These are phyloP conservation scores for Claviceps citrina DNA, from an alignment of 2,329 filamentous ascomycete species.

Conservation along the genomic window DNA sequence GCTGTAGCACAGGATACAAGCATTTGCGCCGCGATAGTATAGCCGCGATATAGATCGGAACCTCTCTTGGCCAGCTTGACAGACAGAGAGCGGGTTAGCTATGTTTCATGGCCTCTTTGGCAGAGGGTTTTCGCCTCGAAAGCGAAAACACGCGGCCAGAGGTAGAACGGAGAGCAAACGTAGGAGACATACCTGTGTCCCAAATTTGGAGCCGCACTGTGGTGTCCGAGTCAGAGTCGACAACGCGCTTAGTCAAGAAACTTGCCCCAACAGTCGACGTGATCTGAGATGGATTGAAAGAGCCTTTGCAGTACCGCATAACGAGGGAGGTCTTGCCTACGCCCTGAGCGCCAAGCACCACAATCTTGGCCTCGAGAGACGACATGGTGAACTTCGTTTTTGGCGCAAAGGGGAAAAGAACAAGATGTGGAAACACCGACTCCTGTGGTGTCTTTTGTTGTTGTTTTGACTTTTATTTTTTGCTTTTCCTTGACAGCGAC, in stretches of 20 bases:
- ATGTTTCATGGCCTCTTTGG: too few relatives aligned
- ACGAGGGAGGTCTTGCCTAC: conserved; percentile 69
- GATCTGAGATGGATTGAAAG: conserved; percentile 48
- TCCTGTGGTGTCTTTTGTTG: too few relatives aligned
- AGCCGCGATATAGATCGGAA: conserved; percentile 89
- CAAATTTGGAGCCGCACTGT: conserved; percentile 86
- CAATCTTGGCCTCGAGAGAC: conserved; percentile 66
- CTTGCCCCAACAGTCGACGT: conserved; percentile 65
- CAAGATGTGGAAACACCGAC: too few relatives aligned
- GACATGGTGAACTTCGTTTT: conserved; percentile 21
- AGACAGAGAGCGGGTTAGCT: background rate
- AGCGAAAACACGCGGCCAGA: background rate
- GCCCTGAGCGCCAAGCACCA: conserved; percentile 64
- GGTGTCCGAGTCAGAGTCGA: conserved; percentile 73
- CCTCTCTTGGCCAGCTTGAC: conserved; percentile 68
- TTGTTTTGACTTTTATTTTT: too few relatives aligned
- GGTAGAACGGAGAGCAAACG: background rate
- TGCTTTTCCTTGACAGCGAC: too few relatives aligned
- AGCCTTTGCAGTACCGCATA: conserved; percentile 59
- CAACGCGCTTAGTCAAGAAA: conserved; percentile 64
- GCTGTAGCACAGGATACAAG: conserved; percentile 86
- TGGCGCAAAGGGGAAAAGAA: too few relatives aligned
- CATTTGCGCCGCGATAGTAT: conserved; percentile 92
- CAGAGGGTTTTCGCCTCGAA: too few relatives aligned
- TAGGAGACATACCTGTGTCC: conserved; percentile 53